Evolutionary conservation across 257 asterid genomes (phyloP).

Genomic region (Plantago elongata): DNA sequence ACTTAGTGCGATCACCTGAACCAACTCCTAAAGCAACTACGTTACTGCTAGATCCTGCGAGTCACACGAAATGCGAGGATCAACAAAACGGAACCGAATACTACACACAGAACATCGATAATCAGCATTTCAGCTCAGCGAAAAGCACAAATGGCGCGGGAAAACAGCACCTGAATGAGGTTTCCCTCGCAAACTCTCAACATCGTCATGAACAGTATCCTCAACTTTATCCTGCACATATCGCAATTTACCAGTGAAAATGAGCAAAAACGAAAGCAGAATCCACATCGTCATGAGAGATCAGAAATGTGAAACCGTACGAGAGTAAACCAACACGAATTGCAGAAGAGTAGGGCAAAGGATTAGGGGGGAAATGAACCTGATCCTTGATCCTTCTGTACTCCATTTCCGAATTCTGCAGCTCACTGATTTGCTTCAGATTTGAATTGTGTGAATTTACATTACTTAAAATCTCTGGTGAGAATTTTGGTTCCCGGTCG

Average conservation of each 20-base stretch:
- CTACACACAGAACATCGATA: not conserved
- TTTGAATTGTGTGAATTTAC: constrained; percentile 5
- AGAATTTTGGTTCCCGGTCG: not conserved
- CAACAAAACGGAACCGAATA: constrained; percentile 1
- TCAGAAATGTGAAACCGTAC: not conserved
- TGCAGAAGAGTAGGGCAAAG: not conserved
- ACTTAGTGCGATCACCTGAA: constrained; percentile 52
- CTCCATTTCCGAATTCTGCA: constrained; percentile 37
- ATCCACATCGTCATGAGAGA: not conserved
- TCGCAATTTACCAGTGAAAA: constrained; percentile 10
- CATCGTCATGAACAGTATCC: constrained; percentile 32
- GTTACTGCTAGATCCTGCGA: constrained; percentile 42
- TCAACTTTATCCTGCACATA: constrained; percentile 48
- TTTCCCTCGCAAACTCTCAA: constrained; percentile 49
- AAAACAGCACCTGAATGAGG: constrained; percentile 43
- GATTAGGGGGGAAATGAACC: constrained; percentile 23
- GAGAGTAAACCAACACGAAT: not conserved
- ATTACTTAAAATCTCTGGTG: not conserved
- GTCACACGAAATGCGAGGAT: constrained; percentile 13
- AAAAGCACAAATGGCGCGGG: constrained; percentile 2
- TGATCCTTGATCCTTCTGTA: constrained; percentile 65
- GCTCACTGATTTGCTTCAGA: constrained; percentile 8
- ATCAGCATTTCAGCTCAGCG: not conserved
- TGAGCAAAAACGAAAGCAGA: constrained; percentile 10
- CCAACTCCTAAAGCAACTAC: constrained; percentile 36